Conservation (phyloP, 2,329 filamentous ascomycete genomes). For the Chalaropsis thielavioides region DNA sequence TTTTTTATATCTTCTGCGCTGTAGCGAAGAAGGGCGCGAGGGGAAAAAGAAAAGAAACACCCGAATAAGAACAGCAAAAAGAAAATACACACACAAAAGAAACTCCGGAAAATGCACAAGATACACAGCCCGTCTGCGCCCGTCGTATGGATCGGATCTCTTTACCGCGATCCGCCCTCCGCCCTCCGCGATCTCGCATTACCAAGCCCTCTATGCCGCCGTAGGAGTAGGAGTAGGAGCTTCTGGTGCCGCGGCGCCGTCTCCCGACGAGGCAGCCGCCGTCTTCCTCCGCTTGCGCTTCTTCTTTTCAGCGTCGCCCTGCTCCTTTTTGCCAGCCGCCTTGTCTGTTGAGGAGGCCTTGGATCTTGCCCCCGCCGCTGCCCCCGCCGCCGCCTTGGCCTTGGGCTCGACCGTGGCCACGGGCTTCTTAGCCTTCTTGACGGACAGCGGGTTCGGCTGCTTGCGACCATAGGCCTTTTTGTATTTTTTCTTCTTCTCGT, state of each 20-base stretch:
- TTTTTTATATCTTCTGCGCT: not conserved
- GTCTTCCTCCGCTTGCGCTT: slow-evolving; percentile 19
- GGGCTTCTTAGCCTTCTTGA: slow-evolving; percentile 40
- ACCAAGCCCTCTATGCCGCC: too few species aligned
- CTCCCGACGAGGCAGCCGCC: not conserved
- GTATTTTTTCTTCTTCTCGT: slow-evolving; percentile 34
- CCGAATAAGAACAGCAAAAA: not conserved
- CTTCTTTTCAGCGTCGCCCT: slow-evolving; percentile 18
- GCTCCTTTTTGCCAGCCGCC: slow-evolving; percentile 3
- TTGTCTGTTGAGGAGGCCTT: not conserved
- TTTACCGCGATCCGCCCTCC: too few species aligned
- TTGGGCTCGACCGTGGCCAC: not conserved
- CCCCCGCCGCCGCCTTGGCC: slow-evolving; percentile 21
- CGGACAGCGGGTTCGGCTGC: slow-evolving; percentile 54
- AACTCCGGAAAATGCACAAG: slow-evolving; percentile 11
- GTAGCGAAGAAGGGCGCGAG: not conserved
- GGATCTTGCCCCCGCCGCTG: not conserved
- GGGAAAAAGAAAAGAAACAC: not conserved
- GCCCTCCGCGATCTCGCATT: too few species aligned
- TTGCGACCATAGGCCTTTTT: slow-evolving; percentile 47
- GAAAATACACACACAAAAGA: slow-evolving; percentile 6
- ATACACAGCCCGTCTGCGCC: not conserved
- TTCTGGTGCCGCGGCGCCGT: not conserved
- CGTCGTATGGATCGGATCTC: too few species aligned
- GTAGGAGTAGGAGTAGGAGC: not conserved